Evolutionary conservation across 2,329 filamentous ascomycete genomes (phyloP), one percentile per base, ranked within the genome.

Genomic region (Dothideomycetes sp.): DNA sequence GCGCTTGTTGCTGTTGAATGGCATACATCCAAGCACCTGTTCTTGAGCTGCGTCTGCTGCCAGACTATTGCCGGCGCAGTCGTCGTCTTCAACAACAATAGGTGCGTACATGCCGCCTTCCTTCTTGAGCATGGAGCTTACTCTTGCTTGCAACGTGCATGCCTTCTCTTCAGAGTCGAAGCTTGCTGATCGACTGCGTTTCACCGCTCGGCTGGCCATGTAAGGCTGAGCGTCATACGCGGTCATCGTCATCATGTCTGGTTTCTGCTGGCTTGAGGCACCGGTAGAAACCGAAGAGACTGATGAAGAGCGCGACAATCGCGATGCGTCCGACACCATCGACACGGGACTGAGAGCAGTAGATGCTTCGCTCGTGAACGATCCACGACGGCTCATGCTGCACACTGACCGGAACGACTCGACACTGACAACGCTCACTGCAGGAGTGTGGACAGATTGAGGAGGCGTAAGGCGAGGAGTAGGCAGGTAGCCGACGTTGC

Each of bases 401-500:
- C 52, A 79, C 74, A 29, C 75, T 58, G 42, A 67, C 71, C 29
- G 65, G 44, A 71, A 66, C 44, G 66, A 64, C 47, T 61, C 58
- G 42, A 63, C 63, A 46, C 64, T 61, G 50, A 64, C 60, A 51
- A 61, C 64, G 73, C 73, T 71, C 74, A 61, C 74, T 61, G 74
- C 74, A 76, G 76, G 74, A 73, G 73, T 74, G 60, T 59, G 66
- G 22, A 22, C 16, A 49, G 64, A 67, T 33, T 70, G 65, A 47
- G 74, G 71, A 25, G 76, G 76, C 31, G 76, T 80, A 62, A 78
- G 63, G 49, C 70, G 66, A 38, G 76, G 76, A n/a, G 76, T 80
- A 12, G 74, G 75, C 43, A 80, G 60, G 44, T 74, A 69, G 48
- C 64, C 65, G 51, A 74, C 64, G 39, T 73, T 64, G 37, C 73